These are phyloP conservation scores for Sinapis alba DNA, from an alignment of 441 rosid genomes.

Conservation along the genomic window DNA sequence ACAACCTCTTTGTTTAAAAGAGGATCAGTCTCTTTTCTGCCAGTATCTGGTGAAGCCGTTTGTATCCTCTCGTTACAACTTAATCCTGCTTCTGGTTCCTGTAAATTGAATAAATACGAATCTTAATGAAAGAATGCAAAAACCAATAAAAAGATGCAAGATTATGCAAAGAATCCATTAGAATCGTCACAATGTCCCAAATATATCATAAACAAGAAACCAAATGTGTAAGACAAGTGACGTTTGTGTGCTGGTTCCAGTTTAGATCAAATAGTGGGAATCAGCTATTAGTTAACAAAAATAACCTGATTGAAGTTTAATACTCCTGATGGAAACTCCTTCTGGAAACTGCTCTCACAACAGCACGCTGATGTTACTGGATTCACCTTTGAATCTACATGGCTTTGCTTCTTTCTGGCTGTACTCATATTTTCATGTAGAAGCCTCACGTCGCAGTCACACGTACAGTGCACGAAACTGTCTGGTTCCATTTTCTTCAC, in stretches of 20 bases:
- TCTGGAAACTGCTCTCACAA: conserved; percentile 43
- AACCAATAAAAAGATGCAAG: neutral
- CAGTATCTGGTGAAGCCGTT: conserved; percentile 23
- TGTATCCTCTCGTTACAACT: conserved; percentile 29
- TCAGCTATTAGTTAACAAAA: conserved; percentile 33
- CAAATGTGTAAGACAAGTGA: conserved; percentile 11
- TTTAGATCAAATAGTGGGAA: neutral
- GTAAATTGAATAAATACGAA: conserved; percentile 24
- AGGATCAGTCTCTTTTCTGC: conserved; percentile 48
- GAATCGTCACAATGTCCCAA: neutral
- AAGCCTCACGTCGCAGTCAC: conserved; percentile 49
- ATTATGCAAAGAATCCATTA: neutral
- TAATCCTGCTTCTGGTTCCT: conserved; percentile 54
- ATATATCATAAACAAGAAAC: conserved; percentile 7
- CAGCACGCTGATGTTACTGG: conserved; percentile 38
- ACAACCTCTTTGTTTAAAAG: conserved; percentile 58
- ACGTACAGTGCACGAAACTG: conserved; percentile 37
- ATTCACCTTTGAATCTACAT: conserved; percentile 23
- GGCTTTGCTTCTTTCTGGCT: conserved; percentile 46
- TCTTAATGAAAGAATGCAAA: neutral
- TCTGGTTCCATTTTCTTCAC: conserved; percentile 43
- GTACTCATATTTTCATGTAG: conserved; percentile 50
- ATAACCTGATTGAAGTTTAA: conserved; percentile 47
- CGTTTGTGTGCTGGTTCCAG: neutral
- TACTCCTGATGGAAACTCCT: conserved; percentile 42